Percentiles rank a stretch among this genome's conserved stretches.
These are phyloP conservation scores for Corynespora cassiicola DNA, from an alignment of 2,329 filamentous ascomycete genomes.

Conservation along the genomic window DNA sequence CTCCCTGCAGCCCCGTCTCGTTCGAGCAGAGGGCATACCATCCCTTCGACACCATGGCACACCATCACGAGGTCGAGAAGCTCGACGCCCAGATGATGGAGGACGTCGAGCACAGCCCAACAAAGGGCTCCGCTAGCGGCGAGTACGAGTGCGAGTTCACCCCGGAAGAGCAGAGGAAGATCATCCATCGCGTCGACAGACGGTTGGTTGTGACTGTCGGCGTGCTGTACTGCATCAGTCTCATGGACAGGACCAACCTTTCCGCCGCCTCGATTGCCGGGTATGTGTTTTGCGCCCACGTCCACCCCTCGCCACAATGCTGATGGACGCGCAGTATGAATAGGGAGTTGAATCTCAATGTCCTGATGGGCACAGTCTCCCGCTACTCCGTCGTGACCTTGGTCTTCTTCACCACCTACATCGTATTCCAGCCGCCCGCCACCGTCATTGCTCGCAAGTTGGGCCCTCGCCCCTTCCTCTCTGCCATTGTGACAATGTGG, in stretches of 20 bases:
- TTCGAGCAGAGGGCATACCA: no score
- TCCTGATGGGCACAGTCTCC: slow-evolving; percentile 34
- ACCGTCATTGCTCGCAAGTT: slow-evolving; percentile 50
- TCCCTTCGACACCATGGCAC: slow-evolving; percentile 24
- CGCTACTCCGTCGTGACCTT: slow-evolving; percentile 66
- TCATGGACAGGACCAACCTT: slow-evolving; percentile 83
- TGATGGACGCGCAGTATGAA: slow-evolving; percentile 47
- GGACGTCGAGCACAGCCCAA: slow-evolving; percentile 21
- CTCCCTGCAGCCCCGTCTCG: neutral
- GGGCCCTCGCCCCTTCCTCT: slow-evolving; percentile 46
- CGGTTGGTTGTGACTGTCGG: slow-evolving; percentile 56
- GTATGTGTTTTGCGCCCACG: slow-evolving; percentile 38
- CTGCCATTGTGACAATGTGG: slow-evolving; percentile 45
- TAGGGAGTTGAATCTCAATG: slow-evolving; percentile 38
- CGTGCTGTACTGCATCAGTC: slow-evolving; percentile 73
- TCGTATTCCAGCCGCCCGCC: slow-evolving; percentile 50
- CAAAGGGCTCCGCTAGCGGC: slow-evolving; percentile 26
- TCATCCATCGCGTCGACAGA: slow-evolving; percentile 73
- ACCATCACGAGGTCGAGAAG: slow-evolving; percentile 35
- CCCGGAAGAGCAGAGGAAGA: slow-evolving; percentile 67
- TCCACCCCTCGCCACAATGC: slow-evolving; percentile 3
- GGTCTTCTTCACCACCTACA: slow-evolving; percentile 53
- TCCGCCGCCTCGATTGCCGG: slow-evolving; percentile 76
- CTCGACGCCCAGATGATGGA: slow-evolving; percentile 23
- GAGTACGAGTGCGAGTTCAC: slow-evolving; percentile 56